Percentiles rank a stretch among this genome's conserved stretches.
Conservation (phyloP, 2,329 filamentous ascomycete genomes). For the Calcarisporium arbuscula region DNA sequence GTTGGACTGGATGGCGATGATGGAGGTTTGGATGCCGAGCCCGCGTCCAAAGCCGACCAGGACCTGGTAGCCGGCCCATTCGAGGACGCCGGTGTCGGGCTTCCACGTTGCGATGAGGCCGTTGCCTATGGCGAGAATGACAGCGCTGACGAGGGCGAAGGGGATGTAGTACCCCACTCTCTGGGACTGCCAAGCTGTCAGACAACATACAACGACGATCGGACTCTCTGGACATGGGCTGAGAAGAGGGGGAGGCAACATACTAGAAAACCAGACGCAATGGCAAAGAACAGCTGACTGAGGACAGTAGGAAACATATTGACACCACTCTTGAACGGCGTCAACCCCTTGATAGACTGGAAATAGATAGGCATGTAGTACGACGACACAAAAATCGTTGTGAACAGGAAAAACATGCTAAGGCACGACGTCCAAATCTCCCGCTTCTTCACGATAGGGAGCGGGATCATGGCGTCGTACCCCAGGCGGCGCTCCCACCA, state of each 20-base stretch:
- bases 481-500: conserved; percentile 29
- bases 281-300: conserved; percentile 7
- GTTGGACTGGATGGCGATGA: conserved; percentile 23
- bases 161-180: conserved; percentile 37
- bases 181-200: conserved; percentile 16
- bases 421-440: conserved; percentile 8
- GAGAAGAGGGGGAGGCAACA: no score
- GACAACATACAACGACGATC: background rate
- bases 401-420: conserved; percentile 8
- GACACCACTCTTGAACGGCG: conserved; percentile 15
- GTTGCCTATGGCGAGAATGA: conserved; percentile 24
- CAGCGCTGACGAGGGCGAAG: conserved; percentile 29
- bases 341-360: conserved; percentile 13
- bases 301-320: conserved; percentile 10
- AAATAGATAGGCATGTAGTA: conserved; percentile 19
- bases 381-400: background rate
- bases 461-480: conserved; percentile 31
- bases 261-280: conserved; percentile 2
- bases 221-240: background rate
- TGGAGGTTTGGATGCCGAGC: conserved; percentile 34
- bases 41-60: conserved; percentile 42
- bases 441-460: conserved; percentile 6
- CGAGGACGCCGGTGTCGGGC: conserved; percentile 24
- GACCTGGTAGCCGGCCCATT: conserved; percentile 40
- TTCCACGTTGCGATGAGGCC: conserved; percentile 36